phyloP scores from a whole-genome alignment of 306 rosid genomes.

The Acmispon strigosus region DNA sequence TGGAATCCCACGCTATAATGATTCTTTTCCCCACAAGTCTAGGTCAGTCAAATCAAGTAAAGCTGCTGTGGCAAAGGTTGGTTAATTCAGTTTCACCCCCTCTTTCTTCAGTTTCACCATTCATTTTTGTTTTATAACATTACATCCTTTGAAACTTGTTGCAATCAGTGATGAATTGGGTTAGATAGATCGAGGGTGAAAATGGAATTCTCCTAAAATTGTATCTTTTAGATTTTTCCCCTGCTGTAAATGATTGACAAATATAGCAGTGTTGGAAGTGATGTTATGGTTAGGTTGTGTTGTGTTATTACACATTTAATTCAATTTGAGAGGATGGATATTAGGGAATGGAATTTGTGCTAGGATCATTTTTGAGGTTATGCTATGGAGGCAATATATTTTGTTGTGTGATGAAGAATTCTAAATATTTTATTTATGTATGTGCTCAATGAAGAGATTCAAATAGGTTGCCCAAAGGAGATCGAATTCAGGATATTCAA shows the following conservation, averaged over 20 bases:
- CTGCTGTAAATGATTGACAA: conserved; percentile 1
- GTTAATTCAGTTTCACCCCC: background rate
- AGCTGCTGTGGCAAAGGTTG: conserved; percentile 72
- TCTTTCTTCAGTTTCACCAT: background rate
- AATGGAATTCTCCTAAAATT: conserved; percentile 2
- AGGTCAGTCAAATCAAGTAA: conserved; percentile 59
- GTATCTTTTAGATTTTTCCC: background rate
- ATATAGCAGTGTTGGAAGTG: conserved; percentile 9
- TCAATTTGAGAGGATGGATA: background rate
- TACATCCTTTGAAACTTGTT: conserved; percentile 1
- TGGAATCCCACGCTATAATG: conserved; percentile 66
- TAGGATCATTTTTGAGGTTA: background rate
- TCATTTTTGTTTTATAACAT: background rate
- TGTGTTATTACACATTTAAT: background rate
- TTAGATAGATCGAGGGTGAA: conserved; percentile 17
- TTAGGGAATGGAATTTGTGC: background rate
- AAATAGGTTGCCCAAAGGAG: background rate
- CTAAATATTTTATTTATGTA: background rate
- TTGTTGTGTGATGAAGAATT: background rate
- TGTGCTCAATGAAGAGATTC: background rate
- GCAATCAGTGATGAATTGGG: conserved; percentile 2
- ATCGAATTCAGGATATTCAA: background rate
- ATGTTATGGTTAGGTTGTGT: conserved; percentile 4
- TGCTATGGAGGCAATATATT: background rate
- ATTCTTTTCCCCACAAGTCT: conserved; percentile 48